Base-by-base conservation (phyloP, 1,284 basidiomycete species). In the Ganoderma sp. region DNA sequence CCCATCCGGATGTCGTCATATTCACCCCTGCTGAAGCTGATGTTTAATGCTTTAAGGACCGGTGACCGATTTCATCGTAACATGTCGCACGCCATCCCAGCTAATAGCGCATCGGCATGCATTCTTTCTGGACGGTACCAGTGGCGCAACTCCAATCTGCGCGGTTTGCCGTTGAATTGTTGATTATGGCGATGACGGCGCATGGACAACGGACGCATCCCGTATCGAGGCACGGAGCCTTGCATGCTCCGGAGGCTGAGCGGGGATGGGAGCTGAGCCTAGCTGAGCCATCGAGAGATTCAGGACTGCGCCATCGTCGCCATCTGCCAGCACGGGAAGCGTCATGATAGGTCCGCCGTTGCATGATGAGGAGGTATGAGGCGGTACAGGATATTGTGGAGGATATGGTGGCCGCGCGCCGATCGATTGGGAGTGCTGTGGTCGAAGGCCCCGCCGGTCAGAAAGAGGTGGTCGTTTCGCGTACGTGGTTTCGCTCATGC, bases 381-480 rank as follows among this genome's bases (percentile, higher is more conserved):
- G 22, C 58, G 34, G n/a, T 34, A 39, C 56, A 12, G 56, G 10
- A 22, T 41, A 41, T 60, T 2, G n/a, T 12, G 22, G 28, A 60
- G 22, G 58, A 41, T 25, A 41, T 39, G 22, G 25, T 25, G 34
- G n/a, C 34, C 39, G 22, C 37, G 37, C 34, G 15, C 32, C 39
- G 41, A 60, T 60, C 58, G 58, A 60, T 60, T 15, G 41, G 14
- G 25, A 12, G 22, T 60, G 37, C 58, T 60, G 58, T 39, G 58
- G 39, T 41, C 39, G 37, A 39, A 22, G 41, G 45, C 45, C 19
- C 56, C 34, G 34, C 42, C 41, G 57, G 14, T 28, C 58, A 42
- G 22, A 60, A 42, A 60, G 58, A 28, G 58, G 56, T 56, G 56
- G 17, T 37, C 56, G 56, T 37, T 37, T 58, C 37, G 32, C 28